These are phyloP conservation scores for Torulaspora delbrueckii DNA, from an alignment of 805 yeast genomes.

Conservation along the genomic window DNA sequence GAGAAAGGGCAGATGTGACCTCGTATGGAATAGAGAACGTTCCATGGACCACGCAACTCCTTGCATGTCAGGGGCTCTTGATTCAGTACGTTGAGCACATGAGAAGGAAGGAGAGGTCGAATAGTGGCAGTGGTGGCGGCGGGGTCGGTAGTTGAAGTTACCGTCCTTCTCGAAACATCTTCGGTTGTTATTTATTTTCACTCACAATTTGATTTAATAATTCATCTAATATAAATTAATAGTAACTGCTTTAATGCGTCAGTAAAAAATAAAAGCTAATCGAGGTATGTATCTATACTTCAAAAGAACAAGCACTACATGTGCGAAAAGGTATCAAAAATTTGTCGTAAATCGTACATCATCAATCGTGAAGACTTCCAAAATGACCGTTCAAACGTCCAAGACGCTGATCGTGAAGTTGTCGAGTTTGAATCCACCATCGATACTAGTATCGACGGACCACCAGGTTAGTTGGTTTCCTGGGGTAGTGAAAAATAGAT, in stretches of 20 bases:
- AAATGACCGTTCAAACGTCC: not conserved
- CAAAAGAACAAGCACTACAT: not conserved
- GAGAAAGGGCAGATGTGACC: slow-evolving; percentile 11
- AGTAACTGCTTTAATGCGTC: not conserved
- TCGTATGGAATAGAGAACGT: slow-evolving; percentile 13
- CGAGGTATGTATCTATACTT: not conserved
- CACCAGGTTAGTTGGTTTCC: slow-evolving; percentile 1
- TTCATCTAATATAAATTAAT: not conserved
- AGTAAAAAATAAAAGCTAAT: not conserved
- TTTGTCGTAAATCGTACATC: not conserved
- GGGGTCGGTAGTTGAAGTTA: not conserved
- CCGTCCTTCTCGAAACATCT: not conserved
- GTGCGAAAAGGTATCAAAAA: not conserved
- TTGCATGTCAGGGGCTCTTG: slow-evolving; percentile 16
- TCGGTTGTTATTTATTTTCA: not conserved
- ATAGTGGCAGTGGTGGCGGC: not conserved
- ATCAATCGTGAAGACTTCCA: not conserved
- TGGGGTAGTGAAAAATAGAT: slow-evolving; percentile 29
- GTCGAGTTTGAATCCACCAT: slow-evolving; percentile 4
- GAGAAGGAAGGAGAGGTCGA: slow-evolving; percentile 1
- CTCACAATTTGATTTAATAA: not conserved
- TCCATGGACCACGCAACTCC: slow-evolving; percentile 13
- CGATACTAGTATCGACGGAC: slow-evolving; percentile 1
- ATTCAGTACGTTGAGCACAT: slow-evolving; percentile 13
- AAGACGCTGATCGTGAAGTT: slow-evolving; percentile 9